A percentile compares a stretch with the other conserved stretches of the same genome.
These are phyloP conservation scores for Penicillium sclerotigenum DNA, from an alignment of 2,329 filamentous ascomycete genomes.

Conservation along the genomic window DNA sequence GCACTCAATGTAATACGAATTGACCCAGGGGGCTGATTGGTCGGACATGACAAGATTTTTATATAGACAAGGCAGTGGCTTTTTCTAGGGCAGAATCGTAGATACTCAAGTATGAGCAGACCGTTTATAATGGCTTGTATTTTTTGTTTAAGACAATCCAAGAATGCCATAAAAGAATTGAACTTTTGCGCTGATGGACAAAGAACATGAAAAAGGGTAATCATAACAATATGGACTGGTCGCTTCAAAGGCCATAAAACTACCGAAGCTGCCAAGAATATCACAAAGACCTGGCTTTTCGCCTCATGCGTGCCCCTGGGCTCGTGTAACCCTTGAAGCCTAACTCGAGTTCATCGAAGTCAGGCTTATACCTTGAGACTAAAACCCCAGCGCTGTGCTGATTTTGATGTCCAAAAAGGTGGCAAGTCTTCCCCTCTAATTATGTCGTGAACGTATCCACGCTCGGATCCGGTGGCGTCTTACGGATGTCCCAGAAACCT, in stretches of 20 bases:
- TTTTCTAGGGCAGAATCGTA: background rate
- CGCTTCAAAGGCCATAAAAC: conserved; percentile 14
- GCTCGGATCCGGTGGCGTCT: conserved; percentile 23
- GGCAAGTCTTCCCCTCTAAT: conserved; percentile 9
- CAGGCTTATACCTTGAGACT: background rate
- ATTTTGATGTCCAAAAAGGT: conserved; percentile 8
- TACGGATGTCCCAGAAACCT: conserved; percentile 28
- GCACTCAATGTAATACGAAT: background rate
- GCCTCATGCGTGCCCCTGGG: conserved; percentile 8
- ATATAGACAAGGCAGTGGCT: conserved; percentile 8
- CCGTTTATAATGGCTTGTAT: background rate
- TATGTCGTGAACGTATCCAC: conserved; percentile 21
- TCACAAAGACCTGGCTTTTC: conserved; percentile 4
- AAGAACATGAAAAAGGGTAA: conserved; percentile 13
- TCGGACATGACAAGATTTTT: background rate
- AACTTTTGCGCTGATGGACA: conserved; percentile 21
- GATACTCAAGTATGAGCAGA: background rate
- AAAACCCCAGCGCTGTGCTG: conserved; percentile 13
- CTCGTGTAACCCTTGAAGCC: conserved; percentile 6
- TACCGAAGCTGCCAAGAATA: conserved; percentile 9
- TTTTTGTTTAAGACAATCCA: background rate
- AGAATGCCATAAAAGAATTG: conserved; percentile 9
- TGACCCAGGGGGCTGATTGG: conserved; percentile 15
- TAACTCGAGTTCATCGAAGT: conserved; percentile 18
- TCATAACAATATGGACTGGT: conserved; percentile 27